Evolutionary conservation across 306 rosid species (phyloP).

Genomic region (Trichosanthes cucumerina): DNA sequence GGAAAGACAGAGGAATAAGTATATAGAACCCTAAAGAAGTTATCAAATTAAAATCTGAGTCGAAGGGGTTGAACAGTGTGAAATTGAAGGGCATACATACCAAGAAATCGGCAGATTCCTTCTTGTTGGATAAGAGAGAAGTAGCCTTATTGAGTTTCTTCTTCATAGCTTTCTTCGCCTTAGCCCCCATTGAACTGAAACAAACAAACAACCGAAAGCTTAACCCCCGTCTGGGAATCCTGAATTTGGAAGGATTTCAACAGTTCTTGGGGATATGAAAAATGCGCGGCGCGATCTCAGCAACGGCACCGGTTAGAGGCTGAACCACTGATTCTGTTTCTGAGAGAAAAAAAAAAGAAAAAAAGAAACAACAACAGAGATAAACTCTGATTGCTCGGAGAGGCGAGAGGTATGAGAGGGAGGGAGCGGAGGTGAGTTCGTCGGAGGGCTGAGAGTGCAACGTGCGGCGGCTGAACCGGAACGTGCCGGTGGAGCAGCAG

Average conservation of each 20-base stretch:
- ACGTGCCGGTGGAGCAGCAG: too few relatives aligned
- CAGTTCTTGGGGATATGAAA: not conserved
- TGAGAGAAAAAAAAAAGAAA: too few relatives aligned
- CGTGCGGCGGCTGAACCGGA: not conserved
- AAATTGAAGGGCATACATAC: slow-evolving; percentile 18
- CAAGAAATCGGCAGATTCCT: slow-evolving; percentile 54
- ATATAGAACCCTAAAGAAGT: not conserved
- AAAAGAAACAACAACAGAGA: too few relatives aligned
- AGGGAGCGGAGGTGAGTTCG: not conserved
- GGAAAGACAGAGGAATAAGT: not conserved
- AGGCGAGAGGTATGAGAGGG: not conserved
- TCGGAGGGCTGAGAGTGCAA: not conserved
- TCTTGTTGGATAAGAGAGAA: slow-evolving; percentile 13
- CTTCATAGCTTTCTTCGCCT: slow-evolving; percentile 72
- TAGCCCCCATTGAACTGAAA: slow-evolving; percentile 38
- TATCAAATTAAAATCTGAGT: not conserved
- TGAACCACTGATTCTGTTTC: not conserved
- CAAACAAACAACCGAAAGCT: not conserved
- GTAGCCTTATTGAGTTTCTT: slow-evolving; percentile 43
- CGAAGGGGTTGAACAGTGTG: not conserved
- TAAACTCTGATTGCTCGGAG: not conserved
- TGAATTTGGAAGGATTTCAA: not conserved
- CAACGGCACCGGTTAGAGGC: not conserved
- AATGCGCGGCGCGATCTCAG: not conserved
- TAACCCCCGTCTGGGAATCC: not conserved